Percentiles rank a stretch among this genome's conserved stretches.
These are phyloP conservation scores for Citrus trifoliata DNA, from an alignment of 345 rosid genomes.

Conservation along the genomic window DNA sequence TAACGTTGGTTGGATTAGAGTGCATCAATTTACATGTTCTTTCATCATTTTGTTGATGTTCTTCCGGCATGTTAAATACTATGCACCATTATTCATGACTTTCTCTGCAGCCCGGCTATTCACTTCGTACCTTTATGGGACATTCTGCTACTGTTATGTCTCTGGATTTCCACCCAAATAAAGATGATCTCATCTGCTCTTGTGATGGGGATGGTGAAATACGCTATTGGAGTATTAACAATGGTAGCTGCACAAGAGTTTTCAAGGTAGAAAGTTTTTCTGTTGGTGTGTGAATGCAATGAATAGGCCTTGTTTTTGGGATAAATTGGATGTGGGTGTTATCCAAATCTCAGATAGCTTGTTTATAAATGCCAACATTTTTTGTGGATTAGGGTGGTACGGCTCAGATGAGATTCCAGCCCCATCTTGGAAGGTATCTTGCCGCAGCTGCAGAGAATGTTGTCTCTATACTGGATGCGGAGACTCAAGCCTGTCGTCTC, in stretches of 20 bases:
- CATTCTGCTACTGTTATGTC: constrained; percentile 73
- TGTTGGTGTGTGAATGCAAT: neutral
- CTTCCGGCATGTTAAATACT: neutral
- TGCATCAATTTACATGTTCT: neutral
- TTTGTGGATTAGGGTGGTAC: constrained; percentile 63
- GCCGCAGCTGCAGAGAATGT: constrained; percentile 87
- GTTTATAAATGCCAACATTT: neutral
- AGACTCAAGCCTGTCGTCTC: constrained; percentile 70
- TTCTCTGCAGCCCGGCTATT: constrained; percentile 72
- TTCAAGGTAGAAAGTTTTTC: constrained; percentile 63
- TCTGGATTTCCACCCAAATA: constrained; percentile 88
- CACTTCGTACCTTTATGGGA: constrained; percentile 80
- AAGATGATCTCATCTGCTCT: constrained; percentile 91
- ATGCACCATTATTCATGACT: neutral
- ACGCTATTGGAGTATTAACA: constrained; percentile 87
- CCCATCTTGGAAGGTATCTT: constrained; percentile 81
- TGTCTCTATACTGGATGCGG: constrained; percentile 80
- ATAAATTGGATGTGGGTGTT: neutral
- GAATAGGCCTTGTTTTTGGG: neutral
- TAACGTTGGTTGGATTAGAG: neutral
- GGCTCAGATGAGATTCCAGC: constrained; percentile 88
- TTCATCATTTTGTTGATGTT: neutral
- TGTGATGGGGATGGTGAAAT: constrained; percentile 90
- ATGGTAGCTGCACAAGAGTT: constrained; percentile 69
- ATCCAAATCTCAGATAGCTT: neutral